Base-by-base conservation (phyloP, 306 rosid genomes). In the Oxytropis ochrocephala region DNA sequence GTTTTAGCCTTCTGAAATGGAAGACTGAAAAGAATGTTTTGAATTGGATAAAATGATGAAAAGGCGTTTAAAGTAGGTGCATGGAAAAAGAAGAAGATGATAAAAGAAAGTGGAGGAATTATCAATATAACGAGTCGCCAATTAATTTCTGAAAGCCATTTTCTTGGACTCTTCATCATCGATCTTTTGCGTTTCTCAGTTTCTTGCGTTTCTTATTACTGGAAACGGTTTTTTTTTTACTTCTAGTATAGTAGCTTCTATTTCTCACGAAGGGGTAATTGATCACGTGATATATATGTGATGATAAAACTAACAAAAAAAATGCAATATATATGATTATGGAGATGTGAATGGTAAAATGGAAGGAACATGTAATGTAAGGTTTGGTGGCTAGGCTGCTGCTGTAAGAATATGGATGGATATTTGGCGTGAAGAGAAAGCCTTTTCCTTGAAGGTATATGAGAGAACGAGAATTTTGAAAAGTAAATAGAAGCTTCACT, bases 61-160 rank as follows among this genome's bases (percentile, higher is more conserved):
- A 87, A 47, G 0, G 80, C 52, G 47, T 36, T 70, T 18, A 75
- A 19, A 38, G 85, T 57, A 6, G 70, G 2, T n/a, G 84, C 32
- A 11, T 82, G 71, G 64, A 79, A 13, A 54, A 85, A 78, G 48
- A 85, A 29, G 62, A 86, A 82, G 54, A 79, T 3, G 21, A 93
- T 1, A 14, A 90, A 72, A 52, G 74, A 79, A 46, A 94, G 51
- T 4, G 86, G 73, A 74, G 85, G 81, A n/a, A 81, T 69, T 8
- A 90, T 33, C 0, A 90, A 12, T 32, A 83, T 21, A 12, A 87
- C 53, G 6, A 79, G 46, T 0, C 98, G 96, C 78, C 84, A 78
- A 80, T 85, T 77, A n/a, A 70, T 39, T 73, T 74, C 76, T 5
- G 69, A 76, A 63, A 82, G 14, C 80, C 79, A 7, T 74, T 74